Conservation (phyloP, 148 eudicot species). For the Tetragonia tetragonoides region DNA sequence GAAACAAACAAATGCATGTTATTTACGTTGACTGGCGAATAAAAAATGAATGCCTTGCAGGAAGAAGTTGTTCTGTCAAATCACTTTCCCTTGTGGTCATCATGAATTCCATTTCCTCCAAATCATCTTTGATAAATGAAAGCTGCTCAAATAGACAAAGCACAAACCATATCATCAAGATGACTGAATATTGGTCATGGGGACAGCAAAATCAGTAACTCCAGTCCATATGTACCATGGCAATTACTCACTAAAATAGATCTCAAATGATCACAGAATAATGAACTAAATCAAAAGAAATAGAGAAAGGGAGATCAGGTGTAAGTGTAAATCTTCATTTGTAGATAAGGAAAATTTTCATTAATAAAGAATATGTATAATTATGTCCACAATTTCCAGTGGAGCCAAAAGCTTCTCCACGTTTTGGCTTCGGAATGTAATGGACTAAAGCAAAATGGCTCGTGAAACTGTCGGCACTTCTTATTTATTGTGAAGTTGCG, state of each 20-base stretch:
- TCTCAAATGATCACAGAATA: neutral
- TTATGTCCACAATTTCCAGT: too few species aligned
- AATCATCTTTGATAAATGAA: slow-evolving; percentile 67
- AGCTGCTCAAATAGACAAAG: slow-evolving; percentile 46
- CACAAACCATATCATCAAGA: neutral
- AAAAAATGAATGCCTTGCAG: slow-evolving; percentile 72
- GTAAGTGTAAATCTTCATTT: too few species aligned
- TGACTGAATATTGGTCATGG: neutral
- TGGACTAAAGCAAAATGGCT: too few species aligned
- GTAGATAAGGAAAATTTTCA: too few species aligned
- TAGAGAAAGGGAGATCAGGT: too few species aligned
- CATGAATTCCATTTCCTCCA: slow-evolving; percentile 93
- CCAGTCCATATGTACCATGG: neutral
- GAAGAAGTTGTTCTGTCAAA: slow-evolving; percentile 95
- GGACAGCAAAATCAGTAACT: neutral
- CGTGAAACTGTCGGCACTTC: too few species aligned
- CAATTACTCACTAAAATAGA: neutral
- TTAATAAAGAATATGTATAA: too few species aligned
- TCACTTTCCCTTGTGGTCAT: slow-evolving; percentile 77
- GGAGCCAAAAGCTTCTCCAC: too few species aligned
- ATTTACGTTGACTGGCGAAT: slow-evolving; percentile 78
- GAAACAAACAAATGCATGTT: neutral
- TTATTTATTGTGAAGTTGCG: too few species aligned
- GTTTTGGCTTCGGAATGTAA: too few species aligned
- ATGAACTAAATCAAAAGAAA: neutral